Evolutionary conservation across 495 filamentous ascomycete genomes (phyloP).

Genomic region (Viridothelium virens): DNA sequence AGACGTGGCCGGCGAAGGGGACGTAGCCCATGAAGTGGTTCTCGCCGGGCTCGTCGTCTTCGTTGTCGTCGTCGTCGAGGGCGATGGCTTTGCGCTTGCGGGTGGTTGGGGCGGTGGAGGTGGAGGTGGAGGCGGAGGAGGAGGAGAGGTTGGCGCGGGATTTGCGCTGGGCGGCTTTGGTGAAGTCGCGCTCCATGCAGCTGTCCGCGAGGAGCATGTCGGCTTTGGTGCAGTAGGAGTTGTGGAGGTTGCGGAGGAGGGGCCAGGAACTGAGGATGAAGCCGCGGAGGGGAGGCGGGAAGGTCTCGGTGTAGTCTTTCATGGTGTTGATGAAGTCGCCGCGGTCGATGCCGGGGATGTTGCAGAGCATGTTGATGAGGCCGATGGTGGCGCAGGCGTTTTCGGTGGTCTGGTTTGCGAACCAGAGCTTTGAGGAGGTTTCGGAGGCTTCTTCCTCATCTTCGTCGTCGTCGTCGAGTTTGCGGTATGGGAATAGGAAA

Average conservation of each 20-base stretch:
- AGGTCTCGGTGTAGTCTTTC: slow-evolving; percentile 57
- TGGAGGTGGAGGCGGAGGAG: no score
- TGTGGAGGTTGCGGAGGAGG: slow-evolving; percentile 74
- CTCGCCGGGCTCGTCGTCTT: slow-evolving; percentile 25
- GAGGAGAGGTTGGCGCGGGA: not conserved
- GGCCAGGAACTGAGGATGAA: slow-evolving; percentile 63
- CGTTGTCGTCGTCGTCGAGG: slow-evolving; percentile 40
- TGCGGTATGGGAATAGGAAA: slow-evolving; percentile 68
- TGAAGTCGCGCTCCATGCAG: slow-evolving; percentile 34
- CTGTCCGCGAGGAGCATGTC: slow-evolving; percentile 75
- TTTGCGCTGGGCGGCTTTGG: slow-evolving; percentile 18
- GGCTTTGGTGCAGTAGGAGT: slow-evolving; percentile 73
- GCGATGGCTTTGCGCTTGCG: slow-evolving; percentile 11
- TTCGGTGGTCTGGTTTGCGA: slow-evolving; percentile 79
- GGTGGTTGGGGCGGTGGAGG: slow-evolving; percentile 8
- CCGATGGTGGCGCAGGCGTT: slow-evolving; percentile 88
- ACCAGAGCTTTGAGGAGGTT: slow-evolving; percentile 59
- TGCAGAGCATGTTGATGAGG: slow-evolving; percentile 85
- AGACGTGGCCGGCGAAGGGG: slow-evolving; percentile 63
- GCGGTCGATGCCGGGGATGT: slow-evolving; percentile 55
- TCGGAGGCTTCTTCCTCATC: slow-evolving; percentile 48
- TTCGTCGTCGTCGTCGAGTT: slow-evolving; percentile 44
- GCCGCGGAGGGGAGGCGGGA: slow-evolving; percentile 67
- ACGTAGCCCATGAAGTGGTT: slow-evolving; percentile 92
- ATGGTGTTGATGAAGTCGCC: slow-evolving; percentile 61